A percentile compares a stretch with the other conserved stretches of the same genome.
Conservation (phyloP, 768 basidiomycete genomes). For the Hysterangium stoloniferum region DNA sequence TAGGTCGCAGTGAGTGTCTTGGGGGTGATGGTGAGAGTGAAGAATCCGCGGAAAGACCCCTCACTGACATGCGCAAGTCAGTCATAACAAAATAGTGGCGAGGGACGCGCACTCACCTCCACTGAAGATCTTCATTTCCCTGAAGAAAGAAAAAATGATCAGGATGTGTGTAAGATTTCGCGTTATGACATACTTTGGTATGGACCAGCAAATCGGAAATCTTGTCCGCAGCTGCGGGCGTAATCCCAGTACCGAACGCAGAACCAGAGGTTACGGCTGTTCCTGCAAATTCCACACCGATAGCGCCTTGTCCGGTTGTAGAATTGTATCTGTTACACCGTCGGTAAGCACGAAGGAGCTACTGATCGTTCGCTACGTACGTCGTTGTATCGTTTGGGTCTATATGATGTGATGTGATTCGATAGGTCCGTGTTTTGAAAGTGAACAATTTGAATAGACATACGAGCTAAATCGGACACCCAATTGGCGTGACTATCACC, state of each 20-base stretch:
- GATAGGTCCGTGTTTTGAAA: background rate
- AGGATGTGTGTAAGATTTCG: background rate
- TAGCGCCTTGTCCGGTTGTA: slow-evolving; percentile 38
- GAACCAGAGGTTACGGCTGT: slow-evolving; percentile 49
- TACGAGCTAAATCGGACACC: slow-evolving; percentile 50
- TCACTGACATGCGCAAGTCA: too few relatives aligned
- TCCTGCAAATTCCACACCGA: slow-evolving; percentile 56
- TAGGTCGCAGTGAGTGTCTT: slow-evolving; percentile 41
- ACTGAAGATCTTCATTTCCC: slow-evolving; percentile 44
- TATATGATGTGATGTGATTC: slow-evolving; percentile 18
- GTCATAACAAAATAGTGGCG: too few relatives aligned
- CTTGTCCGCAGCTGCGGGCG: slow-evolving; percentile 31
- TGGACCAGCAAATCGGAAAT: background rate
- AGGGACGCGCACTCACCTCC: slow-evolving; percentile 22
- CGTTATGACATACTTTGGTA: too few relatives aligned
- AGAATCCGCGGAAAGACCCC: slow-evolving; percentile 52
- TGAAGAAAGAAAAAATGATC: background rate
- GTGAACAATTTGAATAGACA: slow-evolving; percentile 17
- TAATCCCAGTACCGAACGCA: slow-evolving; percentile 33
- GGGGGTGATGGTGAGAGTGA: slow-evolving; percentile 43
- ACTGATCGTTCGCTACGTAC: slow-evolving; percentile 20
- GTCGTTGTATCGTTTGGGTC: slow-evolving; percentile 42
- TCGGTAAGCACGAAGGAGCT: background rate
- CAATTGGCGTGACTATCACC: slow-evolving; percentile 58
- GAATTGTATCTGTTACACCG: slow-evolving; percentile 35